Evolutionary conservation across 2,329 filamentous ascomycete species (phyloP), one percentile per base, ranked within the genome.

Genomic region (Ilyonectria destructans): DNA sequence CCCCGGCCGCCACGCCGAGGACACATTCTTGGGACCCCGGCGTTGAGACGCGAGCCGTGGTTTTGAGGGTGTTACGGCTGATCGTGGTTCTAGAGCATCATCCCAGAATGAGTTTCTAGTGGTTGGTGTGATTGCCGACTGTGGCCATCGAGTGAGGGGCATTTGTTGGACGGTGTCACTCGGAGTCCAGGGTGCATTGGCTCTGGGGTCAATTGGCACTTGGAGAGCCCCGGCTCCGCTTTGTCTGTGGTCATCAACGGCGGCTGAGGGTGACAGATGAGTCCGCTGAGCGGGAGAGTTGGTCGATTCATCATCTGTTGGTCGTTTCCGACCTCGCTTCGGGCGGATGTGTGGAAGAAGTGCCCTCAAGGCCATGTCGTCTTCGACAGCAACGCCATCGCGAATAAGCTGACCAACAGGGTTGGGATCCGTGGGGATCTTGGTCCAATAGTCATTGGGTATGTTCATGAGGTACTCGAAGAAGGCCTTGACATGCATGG

Each of bases 401-500:
- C 95, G 89, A 17, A 90, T 89, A 35, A 88, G 85, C 45, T 91
- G 86, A 29, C 88, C 87, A 40, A 91, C 85, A 2, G 92, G 89
- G 61, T 91, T 88, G 33, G 88, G 84, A 15, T 88, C 86, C 6
- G 86, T 83, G 0, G 95, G 95, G 26, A 97, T 87, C 40, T 94
- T 89, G 17, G 88, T 91, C 84, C 92, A 97, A 80, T 98, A 98
- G 0, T 89, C 82, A 80, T 97, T 94, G 29, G 88, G 84, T 71
- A 94, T 94, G 56, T 90, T 90, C 69, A 96, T 86, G 21, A 97
- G 89, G 79, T 94, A 98, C 79, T 97, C 94, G 77, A 97, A 98
- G 79, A 98, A 98, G 12, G 94, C 93, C 84, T 97, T 94, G 59
- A 97, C 90, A 79, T 97, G 95, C 92, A 97, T 96, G 6, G 95